Conservation (phyloP, 1,284 basidiomycete species). For the Albatrellus sp. region DNA sequence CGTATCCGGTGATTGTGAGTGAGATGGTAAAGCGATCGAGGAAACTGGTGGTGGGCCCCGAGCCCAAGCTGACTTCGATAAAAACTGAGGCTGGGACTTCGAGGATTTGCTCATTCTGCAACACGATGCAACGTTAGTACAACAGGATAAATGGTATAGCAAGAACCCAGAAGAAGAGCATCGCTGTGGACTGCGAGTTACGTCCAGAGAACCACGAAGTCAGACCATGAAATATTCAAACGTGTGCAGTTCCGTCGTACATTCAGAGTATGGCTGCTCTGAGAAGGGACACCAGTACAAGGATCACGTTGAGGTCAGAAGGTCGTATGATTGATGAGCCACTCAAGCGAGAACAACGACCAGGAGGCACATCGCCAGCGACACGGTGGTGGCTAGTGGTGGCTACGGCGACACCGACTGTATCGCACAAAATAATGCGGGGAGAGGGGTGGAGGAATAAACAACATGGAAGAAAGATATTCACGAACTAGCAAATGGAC, state of each 20-base stretch:
- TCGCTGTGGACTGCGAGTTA: background rate
- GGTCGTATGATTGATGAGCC: background rate
- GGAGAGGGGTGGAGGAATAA: background rate
- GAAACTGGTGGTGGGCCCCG: constrained; percentile 62
- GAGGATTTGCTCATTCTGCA: constrained; percentile 79
- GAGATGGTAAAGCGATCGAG: constrained; percentile 43
- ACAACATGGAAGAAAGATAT: constrained; percentile 19
- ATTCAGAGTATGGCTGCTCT: background rate
- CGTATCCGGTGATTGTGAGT: constrained; percentile 65
- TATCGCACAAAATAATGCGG: background rate
- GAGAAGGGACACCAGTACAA: background rate
- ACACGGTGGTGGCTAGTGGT: background rate
- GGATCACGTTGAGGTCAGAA: too few species aligned
- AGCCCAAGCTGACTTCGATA: constrained; percentile 72
- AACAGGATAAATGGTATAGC: constrained; percentile 1
- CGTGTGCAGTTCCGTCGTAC: background rate
- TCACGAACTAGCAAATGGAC: constrained; percentile 37
- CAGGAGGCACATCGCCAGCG: background rate
- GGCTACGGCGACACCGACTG: background rate
- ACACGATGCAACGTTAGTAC: background rate
- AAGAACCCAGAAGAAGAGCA: background rate
- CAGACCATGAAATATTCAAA: background rate
- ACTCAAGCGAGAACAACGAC: background rate
- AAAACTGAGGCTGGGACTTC: constrained; percentile 59
- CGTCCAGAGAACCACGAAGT: background rate